Evolutionary conservation across 2,329 filamentous ascomycete genomes (phyloP).

Genomic region (Penicillium sp.): DNA sequence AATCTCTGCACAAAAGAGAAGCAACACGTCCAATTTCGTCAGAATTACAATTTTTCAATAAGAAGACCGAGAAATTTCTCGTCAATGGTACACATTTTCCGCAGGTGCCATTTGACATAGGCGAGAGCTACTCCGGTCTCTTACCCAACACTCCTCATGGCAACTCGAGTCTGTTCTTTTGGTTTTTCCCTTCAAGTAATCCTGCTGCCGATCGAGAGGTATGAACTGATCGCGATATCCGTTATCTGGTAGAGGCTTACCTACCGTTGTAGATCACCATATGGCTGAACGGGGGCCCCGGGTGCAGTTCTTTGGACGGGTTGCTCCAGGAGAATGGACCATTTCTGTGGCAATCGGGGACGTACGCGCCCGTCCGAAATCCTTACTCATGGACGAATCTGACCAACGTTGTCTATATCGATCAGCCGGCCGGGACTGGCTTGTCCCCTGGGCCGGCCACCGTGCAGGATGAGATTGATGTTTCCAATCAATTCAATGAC

Average conservation of each 20-base stretch:
- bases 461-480: constrained; percentile 65
- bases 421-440: constrained; percentile 58
- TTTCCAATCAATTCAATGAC: constrained; percentile 69
- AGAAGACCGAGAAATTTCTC: constrained; percentile 47
- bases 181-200: constrained; percentile 49
- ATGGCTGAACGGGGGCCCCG: constrained; percentile 53
- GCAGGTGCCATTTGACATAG: constrained; percentile 66
- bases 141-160: constrained; percentile 51
- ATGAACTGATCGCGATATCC: not conserved
- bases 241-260: not conserved
- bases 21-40: not conserved
- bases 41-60: constrained; percentile 13
- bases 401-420: constrained; percentile 68
- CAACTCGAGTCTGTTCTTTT: constrained; percentile 51
- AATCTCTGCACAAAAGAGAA: constrained; percentile 3
- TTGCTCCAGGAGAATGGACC: constrained; percentile 75
- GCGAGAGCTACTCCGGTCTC: constrained; percentile 48
- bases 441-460: constrained; percentile 66
- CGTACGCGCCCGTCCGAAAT: constrained; percentile 63
- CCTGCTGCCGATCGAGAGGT: constrained; percentile 42
- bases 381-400: constrained; percentile 70
- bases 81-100: constrained; percentile 66
- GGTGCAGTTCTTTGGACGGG: constrained; percentile 62
- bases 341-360: constrained; percentile 69
- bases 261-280: constrained; percentile 29